These are phyloP conservation scores for Fusarium sulawesiense DNA, from an alignment of 2,329 filamentous ascomycete species.

Conservation along the genomic window DNA sequence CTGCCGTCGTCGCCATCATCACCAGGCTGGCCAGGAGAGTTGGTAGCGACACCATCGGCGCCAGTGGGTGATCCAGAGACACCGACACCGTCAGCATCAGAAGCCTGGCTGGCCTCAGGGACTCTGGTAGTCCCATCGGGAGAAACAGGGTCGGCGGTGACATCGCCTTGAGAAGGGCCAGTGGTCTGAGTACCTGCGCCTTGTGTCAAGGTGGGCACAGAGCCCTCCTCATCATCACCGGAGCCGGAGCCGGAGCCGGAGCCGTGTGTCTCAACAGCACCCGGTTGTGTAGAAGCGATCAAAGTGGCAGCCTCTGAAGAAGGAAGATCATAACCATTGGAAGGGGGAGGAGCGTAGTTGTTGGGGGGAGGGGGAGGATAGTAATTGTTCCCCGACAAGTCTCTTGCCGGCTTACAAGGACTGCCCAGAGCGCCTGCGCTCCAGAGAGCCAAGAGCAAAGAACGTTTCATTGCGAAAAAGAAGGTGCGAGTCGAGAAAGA, in stretches of 20 bases:
- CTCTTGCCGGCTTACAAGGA: not conserved
- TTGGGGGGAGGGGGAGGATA: not conserved
- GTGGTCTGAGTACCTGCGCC: not conserved
- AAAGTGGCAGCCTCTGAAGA: not conserved
- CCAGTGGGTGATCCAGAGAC: not conserved
- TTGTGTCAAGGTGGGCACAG: not conserved
- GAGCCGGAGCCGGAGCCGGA: not conserved
- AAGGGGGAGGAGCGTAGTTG: not conserved
- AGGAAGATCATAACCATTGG: not conserved
- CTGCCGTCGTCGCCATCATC: not conserved
- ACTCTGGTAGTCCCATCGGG: not conserved
- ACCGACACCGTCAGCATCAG: not conserved
- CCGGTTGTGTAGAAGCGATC: not conserved
- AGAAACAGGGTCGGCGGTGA: not conserved
- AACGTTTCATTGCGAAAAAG: conserved; percentile 4
- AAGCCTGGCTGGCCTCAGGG: not conserved
- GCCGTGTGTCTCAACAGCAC: not conserved
- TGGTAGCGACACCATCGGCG: not conserved
- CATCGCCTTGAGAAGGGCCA: not conserved
- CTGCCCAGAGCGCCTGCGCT: not conserved
- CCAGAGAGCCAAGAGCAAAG: conserved; percentile 17
- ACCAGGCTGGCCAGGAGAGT: not conserved
- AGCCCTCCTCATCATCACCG: not conserved
- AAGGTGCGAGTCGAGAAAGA: not conserved
- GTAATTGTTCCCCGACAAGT: rapidly evolving